phyloP scores from a whole-genome alignment of 164 flowering plant species.

The Echeveria elegans region DNA sequence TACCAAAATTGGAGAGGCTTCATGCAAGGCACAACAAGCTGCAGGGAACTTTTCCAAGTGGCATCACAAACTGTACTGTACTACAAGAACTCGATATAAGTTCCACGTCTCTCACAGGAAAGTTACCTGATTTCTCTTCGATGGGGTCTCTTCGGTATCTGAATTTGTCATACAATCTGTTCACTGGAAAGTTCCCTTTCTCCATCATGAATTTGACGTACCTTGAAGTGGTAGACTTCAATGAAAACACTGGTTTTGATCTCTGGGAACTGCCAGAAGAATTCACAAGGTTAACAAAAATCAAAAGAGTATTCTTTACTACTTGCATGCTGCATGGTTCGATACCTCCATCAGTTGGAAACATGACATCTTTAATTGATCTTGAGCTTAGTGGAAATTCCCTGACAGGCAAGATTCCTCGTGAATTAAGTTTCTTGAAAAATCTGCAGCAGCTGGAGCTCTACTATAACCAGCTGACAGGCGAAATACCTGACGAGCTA shows the following conservation, averaged over 20 bases:
- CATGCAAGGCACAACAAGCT: slow-evolving; percentile 38
- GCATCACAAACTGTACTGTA: slow-evolving; percentile 51
- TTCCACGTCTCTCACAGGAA: slow-evolving; percentile 28
- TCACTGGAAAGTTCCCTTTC: slow-evolving; percentile 64
- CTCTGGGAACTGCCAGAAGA: slow-evolving; percentile 56
- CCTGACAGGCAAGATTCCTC: slow-evolving; percentile 52
- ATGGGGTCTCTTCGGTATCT: slow-evolving; percentile 43
- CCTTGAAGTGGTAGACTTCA: slow-evolving; percentile 61
- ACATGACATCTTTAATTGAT: slow-evolving; percentile 65
- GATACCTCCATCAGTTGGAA: slow-evolving; percentile 63
- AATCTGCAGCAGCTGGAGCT: slow-evolving; percentile 64
- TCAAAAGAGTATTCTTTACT: slow-evolving; percentile 38
- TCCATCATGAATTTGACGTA: slow-evolving; percentile 59
- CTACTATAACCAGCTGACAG: slow-evolving; percentile 62
- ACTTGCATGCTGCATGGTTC: slow-evolving; percentile 54
- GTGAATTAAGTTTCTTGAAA: slow-evolving; percentile 51
- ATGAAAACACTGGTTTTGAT: slow-evolving; percentile 40
- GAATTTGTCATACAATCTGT: slow-evolving; percentile 58
- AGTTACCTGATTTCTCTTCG: slow-evolving; percentile 56
- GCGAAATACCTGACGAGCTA: slow-evolving; percentile 67
- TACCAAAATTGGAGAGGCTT: slow-evolving; percentile 51
- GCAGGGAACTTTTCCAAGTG: slow-evolving; percentile 39
- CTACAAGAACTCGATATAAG: slow-evolving; percentile 61
- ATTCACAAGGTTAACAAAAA: slow-evolving; percentile 39
- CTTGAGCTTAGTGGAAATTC: slow-evolving; percentile 71